phyloP scores from a whole-genome alignment of 495 filamentous ascomycete species.

The Podospora conica region DNA sequence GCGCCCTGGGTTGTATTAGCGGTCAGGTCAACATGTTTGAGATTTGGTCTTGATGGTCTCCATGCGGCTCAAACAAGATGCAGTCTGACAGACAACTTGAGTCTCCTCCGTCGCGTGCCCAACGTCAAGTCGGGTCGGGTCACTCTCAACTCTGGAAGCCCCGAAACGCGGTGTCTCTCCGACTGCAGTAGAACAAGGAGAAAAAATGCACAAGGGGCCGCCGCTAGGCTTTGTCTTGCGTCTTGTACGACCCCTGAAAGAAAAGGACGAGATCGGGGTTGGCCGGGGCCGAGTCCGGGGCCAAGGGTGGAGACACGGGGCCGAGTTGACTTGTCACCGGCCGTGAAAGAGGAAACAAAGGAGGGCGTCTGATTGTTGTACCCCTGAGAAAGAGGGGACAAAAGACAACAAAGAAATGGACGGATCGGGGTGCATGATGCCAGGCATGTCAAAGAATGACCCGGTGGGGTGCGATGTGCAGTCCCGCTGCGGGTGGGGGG shows the following conservation, averaged over 20 bases:
- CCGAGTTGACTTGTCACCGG: background rate
- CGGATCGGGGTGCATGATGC: background rate
- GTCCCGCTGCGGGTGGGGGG: background rate
- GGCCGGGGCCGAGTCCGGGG: background rate
- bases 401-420: background rate
- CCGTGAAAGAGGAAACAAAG: background rate
- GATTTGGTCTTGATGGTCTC: no score
- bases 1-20: constrained; percentile 60
- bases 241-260: background rate
- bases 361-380: background rate
- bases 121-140: no score
- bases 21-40: background rate
- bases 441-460: no score
- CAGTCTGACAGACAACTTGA: no score
- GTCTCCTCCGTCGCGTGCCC: no score
- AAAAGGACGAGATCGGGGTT: background rate
- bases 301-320: background rate
- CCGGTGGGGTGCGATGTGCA: background rate
- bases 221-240: background rate
- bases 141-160: background rate
- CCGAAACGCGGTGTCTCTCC: background rate
- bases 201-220: background rate
- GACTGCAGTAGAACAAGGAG: background rate
- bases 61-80: no score
- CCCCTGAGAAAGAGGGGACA: background rate